These are phyloP conservation scores for Candida easanensis DNA, from an alignment of 805 yeast species.

Conservation along the genomic window DNA sequence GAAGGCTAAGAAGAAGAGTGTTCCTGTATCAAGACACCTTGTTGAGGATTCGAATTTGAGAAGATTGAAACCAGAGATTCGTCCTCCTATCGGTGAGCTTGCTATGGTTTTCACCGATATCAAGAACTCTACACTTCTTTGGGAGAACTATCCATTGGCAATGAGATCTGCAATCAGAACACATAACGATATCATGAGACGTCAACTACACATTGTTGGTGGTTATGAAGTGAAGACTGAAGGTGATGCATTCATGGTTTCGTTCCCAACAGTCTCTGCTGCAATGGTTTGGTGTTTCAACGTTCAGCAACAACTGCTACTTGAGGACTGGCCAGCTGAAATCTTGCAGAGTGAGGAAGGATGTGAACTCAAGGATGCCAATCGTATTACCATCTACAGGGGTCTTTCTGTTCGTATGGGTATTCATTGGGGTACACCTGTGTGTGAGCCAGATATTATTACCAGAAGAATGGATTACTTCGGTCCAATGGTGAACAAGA, in stretches of 20 bases:
- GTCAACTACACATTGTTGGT: slow-evolving; percentile 87
- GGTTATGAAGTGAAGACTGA: slow-evolving; percentile 99
- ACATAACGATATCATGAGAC: slow-evolving; percentile 91
- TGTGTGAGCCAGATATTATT: slow-evolving; percentile 90
- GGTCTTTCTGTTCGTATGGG: slow-evolving; percentile 98
- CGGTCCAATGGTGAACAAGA: slow-evolving; percentile 97
- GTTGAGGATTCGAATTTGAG: slow-evolving; percentile 77
- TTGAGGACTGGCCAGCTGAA: slow-evolving; percentile 95
- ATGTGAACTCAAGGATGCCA: slow-evolving; percentile 65
- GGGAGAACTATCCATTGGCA: slow-evolving; percentile 92
- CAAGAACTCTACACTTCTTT: slow-evolving; percentile 84
- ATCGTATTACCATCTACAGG: slow-evolving; percentile 60
- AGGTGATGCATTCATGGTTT: slow-evolving; percentile 98
- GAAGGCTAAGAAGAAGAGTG: slow-evolving; percentile 38
- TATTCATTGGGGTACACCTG: slow-evolving; percentile 97
- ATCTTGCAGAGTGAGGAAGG: slow-evolving; percentile 84
- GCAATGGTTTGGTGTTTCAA: slow-evolving; percentile 94
- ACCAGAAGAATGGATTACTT: slow-evolving; percentile 98
- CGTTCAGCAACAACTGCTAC: slow-evolving; percentile 78
- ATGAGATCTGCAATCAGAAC: slow-evolving; percentile 96
- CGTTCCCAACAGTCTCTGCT: slow-evolving; percentile 87
- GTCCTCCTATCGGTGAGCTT: slow-evolving; percentile 91
- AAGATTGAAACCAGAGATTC: slow-evolving; percentile 83
- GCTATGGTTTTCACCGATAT: slow-evolving; percentile 98
- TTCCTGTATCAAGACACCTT: slow-evolving; percentile 42